Evolutionary conservation across 331 rosid genomes (phyloP).

Genomic region (Quercus phellos): DNA sequence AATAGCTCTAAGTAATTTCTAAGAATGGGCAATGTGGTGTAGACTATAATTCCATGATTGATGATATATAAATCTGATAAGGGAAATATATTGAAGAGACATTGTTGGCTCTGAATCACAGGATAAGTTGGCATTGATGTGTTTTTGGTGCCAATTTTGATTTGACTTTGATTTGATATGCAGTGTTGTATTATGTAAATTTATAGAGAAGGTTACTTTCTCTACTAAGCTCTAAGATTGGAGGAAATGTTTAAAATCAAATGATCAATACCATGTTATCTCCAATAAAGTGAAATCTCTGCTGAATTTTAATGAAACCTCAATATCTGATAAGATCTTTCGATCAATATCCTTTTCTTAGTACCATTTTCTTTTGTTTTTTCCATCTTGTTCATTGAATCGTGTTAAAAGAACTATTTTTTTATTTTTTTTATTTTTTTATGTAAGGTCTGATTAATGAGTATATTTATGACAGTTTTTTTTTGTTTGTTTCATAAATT

Average conservation of each 20-base stretch:
- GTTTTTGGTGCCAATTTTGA: constrained; percentile 8
- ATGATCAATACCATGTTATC: background rate
- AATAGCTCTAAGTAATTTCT: background rate
- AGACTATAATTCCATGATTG: background rate
- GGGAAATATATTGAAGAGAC: constrained; percentile 3
- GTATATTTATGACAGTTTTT: no score
- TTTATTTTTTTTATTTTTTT: no score
- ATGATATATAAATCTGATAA: background rate
- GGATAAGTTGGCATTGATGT: constrained; percentile 14
- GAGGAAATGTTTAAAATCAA: background rate
- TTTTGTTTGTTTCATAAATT: no score
- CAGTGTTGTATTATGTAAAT: background rate
- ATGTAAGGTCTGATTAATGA: no score
- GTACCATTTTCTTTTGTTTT: background rate
- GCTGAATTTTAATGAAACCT: background rate
- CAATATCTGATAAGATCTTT: background rate
- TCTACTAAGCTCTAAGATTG: background rate
- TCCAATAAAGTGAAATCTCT: background rate
- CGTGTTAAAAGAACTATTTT: background rate
- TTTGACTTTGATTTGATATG: background rate
- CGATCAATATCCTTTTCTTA: background rate
- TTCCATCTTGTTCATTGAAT: background rate
- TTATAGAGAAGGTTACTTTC: background rate
- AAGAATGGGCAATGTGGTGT: background rate
- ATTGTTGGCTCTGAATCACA: constrained; percentile 16